These are phyloP conservation scores for Apiotrichum gracile DNA, from an alignment of 1,284 basidiomycete genomes.

Conservation along the genomic window DNA sequence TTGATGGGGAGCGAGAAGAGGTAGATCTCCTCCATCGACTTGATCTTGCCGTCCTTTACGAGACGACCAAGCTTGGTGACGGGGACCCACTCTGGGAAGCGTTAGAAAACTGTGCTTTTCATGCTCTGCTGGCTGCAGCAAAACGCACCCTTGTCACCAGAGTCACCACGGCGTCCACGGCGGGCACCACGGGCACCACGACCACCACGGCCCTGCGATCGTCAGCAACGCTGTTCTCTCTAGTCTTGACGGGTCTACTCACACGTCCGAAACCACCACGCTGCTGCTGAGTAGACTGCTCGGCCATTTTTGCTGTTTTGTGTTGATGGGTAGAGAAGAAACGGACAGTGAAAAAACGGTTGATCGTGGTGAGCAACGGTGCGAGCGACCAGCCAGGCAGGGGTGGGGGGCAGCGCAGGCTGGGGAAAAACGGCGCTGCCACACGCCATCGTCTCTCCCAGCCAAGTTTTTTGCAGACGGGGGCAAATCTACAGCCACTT, in stretches of 20 bases:
- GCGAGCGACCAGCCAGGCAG: neutral
- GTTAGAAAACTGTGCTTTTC: neutral
- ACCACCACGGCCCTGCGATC: constrained; percentile 54
- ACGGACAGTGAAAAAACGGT: neutral
- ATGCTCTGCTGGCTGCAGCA: neutral
- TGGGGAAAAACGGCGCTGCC: too few species aligned
- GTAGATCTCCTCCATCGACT: constrained; percentile 99
- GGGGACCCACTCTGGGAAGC: constrained; percentile 63
- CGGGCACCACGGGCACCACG: constrained; percentile 83
- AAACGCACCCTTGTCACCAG: neutral
- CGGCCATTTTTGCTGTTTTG: neutral
- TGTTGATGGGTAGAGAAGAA: constrained; percentile 1
- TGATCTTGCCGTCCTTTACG: constrained; percentile 99
- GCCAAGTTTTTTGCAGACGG: too few species aligned
- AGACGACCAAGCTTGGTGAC: constrained; percentile 99
- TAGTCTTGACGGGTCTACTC: neutral
- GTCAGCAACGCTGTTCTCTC: neutral
- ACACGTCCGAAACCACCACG: constrained; percentile 5
- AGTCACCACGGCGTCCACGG: constrained; percentile 55
- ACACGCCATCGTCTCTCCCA: too few species aligned
- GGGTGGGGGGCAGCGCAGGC: neutral
- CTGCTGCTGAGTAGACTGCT: constrained; percentile 7
- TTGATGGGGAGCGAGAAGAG: constrained; percentile 99
- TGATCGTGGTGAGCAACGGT: neutral
- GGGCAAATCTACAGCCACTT: too few species aligned